Percentiles rank a stretch among this genome's conserved stretches.
Evolutionary conservation across 2,329 filamentous ascomycete species (phyloP).

Genomic region (Penicillium paneum): DNA sequence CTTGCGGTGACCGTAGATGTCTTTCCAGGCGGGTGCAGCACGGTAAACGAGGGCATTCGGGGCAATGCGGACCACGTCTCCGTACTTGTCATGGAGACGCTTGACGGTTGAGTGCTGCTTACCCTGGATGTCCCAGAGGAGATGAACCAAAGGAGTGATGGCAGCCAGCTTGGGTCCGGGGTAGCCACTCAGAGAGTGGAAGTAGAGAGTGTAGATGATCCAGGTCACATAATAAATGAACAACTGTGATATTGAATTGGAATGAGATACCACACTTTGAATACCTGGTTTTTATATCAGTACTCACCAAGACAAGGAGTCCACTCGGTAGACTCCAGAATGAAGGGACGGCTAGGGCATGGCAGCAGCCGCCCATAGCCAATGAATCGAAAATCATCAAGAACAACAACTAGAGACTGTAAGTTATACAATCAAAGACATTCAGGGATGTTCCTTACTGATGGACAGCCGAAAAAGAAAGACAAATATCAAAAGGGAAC

Average conservation of each 20-base stretch:
- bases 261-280: background rate
- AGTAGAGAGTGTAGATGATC: conserved; percentile 27
- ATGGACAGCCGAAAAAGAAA: background rate
- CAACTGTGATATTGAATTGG: background rate
- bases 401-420: background rate
- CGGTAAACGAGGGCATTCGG: conserved; percentile 41
- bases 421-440: background rate
- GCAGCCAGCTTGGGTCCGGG: conserved; percentile 35
- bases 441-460: background rate
- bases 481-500: background rate
- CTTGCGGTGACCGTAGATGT: conserved; percentile 36
- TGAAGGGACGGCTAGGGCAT: background rate
- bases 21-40: conserved; percentile 30
- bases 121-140: conserved; percentile 19
- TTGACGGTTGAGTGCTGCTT: conserved; percentile 18
- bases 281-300: background rate
- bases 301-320: conserved; percentile 8
- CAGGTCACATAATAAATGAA: conserved; percentile 4
- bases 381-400: background rate
- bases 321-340: background rate
- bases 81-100: conserved; percentile 25
- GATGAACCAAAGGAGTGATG: conserved; percentile 22
- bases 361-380: background rate
- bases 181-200: conserved; percentile 31
- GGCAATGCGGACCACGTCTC: conserved; percentile 38